phyloP scores from a whole-genome alignment of 2,329 filamentous ascomycete genomes.

The Aspergillus nomiae region DNA sequence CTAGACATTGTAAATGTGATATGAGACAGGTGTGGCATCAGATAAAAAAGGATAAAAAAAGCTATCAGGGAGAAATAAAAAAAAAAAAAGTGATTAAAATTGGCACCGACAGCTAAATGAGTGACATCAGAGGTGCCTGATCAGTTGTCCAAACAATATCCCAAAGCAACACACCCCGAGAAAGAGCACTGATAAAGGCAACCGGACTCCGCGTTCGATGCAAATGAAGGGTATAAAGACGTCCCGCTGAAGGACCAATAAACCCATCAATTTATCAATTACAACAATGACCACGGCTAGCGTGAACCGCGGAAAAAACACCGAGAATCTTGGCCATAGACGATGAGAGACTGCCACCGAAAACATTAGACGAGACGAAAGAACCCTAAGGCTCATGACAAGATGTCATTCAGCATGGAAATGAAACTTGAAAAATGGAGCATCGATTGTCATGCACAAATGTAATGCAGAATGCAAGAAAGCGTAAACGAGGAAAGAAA shows the following conservation, averaged over 20 bases:
- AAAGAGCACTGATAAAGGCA: conserved; percentile 16
- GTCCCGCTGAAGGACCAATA: conserved; percentile 16
- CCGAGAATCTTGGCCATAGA: neutral
- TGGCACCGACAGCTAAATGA: conserved; percentile 2
- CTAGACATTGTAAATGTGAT: neutral
- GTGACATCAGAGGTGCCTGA: conserved; percentile 7
- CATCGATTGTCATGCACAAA: neutral
- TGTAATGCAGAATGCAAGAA: neutral
- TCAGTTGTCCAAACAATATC: conserved; percentile 5
- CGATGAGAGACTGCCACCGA: neutral
- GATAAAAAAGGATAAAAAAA: neutral
- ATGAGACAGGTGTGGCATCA: neutral
- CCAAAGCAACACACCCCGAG: conserved; percentile 16
- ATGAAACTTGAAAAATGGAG: neutral
- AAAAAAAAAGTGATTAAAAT: neutral
- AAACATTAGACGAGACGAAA: neutral
- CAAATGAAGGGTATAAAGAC: conserved; percentile 23
- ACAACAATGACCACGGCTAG: conserved; percentile 18
- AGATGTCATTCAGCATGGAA: neutral
- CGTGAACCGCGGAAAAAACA: conserved; percentile 20
- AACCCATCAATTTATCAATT: conserved; percentile 18
- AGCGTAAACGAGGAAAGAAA: neutral
- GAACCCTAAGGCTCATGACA: neutral
- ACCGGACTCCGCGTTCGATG: conserved; percentile 30
- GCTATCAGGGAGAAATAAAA: too few relatives aligned